phyloP scores from a whole-genome alignment of 1,139 yeast species.

The Suhomyces taliae region DNA sequence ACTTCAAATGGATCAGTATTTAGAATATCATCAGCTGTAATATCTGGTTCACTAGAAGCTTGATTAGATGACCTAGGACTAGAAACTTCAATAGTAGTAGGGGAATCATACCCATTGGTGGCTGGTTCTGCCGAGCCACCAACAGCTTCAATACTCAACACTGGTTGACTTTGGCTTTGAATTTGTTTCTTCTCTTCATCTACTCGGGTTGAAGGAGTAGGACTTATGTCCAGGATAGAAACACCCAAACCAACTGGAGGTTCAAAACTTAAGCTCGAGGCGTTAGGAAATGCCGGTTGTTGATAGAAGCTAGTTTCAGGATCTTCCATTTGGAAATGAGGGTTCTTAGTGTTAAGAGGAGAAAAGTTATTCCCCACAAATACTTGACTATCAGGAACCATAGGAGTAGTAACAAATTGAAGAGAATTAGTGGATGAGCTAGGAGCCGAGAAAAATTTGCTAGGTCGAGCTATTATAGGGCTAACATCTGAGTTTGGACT shows the following conservation, averaged over 20 bases:
- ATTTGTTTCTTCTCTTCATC: background rate
- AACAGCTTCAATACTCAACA: background rate
- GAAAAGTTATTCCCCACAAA: slow-evolving; percentile 5
- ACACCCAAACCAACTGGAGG: slow-evolving; percentile 9
- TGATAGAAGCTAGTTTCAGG: background rate
- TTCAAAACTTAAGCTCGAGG: slow-evolving; percentile 2
- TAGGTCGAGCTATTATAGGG: slow-evolving; percentile 7
- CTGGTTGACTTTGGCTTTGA: background rate
- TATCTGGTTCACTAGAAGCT: slow-evolving; percentile 6
- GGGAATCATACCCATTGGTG: slow-evolving; percentile 12
- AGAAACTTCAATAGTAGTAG: slow-evolving; percentile 18
- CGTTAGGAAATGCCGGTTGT: background rate
- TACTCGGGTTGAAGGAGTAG: slow-evolving; percentile 1
- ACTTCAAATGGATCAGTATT: slow-evolving; percentile 24
- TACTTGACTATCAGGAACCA: slow-evolving; percentile 2
- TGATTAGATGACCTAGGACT: slow-evolving; percentile 14
- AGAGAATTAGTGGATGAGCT: slow-evolving; percentile 9
- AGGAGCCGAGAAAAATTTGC: slow-evolving; percentile 11
- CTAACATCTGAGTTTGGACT: slow-evolving; percentile 14
- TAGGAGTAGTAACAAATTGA: slow-evolving; percentile 7
- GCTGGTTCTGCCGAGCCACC: slow-evolving; percentile 2
- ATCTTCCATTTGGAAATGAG: background rate
- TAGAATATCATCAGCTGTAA: slow-evolving; percentile 26
- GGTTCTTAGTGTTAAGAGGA: slow-evolving; percentile 2
- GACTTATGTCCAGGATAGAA: slow-evolving; percentile 2